A percentile compares a stretch with the other conserved stretches of the same genome.
Conservation (phyloP, 2,329 filamentous ascomycete species). For the Fusarium algeriense region DNA sequence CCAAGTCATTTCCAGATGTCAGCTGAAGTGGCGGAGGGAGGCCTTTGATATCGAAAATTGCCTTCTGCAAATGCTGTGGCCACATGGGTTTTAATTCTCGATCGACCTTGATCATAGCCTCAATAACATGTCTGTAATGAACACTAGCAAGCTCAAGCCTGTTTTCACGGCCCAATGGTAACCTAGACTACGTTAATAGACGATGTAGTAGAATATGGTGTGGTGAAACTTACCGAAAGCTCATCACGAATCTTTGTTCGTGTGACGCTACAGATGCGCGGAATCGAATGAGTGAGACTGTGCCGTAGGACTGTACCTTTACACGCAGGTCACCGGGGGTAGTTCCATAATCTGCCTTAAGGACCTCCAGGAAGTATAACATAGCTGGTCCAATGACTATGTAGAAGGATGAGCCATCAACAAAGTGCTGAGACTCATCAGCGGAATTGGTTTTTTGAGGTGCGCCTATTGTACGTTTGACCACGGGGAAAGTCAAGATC, state of each 20-base stretch:
- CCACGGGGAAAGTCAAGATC: slow-evolving; percentile 64
- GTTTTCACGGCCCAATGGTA: slow-evolving; percentile 58
- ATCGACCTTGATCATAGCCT: slow-evolving; percentile 66
- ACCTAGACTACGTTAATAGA: slow-evolving; percentile 46
- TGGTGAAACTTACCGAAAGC: slow-evolving; percentile 61
- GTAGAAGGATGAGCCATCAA: slow-evolving; percentile 66
- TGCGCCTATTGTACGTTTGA: slow-evolving; percentile 60
- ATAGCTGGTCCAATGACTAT: slow-evolving; percentile 66
- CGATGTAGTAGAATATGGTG: background rate
- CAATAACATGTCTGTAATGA: slow-evolving; percentile 66
- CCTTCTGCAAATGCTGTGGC: slow-evolving; percentile 67
- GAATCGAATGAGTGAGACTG: slow-evolving; percentile 65
- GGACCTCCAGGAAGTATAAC: slow-evolving; percentile 65
- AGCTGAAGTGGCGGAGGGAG: slow-evolving; percentile 66
- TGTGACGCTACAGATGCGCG: slow-evolving; percentile 63
- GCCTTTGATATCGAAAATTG: slow-evolving; percentile 65
- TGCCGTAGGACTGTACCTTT: slow-evolving; percentile 63
- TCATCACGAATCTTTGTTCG: slow-evolving; percentile 68
- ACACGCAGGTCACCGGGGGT: slow-evolving; percentile 61
- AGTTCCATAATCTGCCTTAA: slow-evolving; percentile 58
- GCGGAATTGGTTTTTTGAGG: slow-evolving; percentile 56
- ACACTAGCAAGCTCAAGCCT: slow-evolving; percentile 66
- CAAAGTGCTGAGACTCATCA: slow-evolving; percentile 59
- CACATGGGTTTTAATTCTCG: slow-evolving; percentile 69
- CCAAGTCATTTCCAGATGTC: slow-evolving; percentile 67